Evolutionary conservation across 495 filamentous ascomycete genomes (phyloP), one percentile per base, ranked within the genome.

Genomic region (Clohesyomyces aquaticus): DNA sequence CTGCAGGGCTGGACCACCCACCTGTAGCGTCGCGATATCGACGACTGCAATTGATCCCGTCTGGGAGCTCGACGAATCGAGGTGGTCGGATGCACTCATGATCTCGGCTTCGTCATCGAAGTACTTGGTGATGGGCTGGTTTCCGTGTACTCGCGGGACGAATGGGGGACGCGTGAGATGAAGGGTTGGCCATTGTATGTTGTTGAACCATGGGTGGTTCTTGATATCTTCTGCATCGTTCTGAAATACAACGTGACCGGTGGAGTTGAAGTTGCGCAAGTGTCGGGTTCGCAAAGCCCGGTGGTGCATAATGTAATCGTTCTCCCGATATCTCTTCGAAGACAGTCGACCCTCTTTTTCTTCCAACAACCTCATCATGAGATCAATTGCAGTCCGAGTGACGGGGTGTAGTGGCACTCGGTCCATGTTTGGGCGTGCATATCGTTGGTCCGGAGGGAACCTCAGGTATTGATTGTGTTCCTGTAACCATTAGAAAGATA

Each of bases 31-130:
- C n/a, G 23, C 22, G 9, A 46, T 21, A 21, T 25, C 18, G 12
- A 42, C 2, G 22, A 10, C 28, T 27, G 16, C 46, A 1, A 45
- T 42, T n/a, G 51, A 3, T 10, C 11, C 56, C 16, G 49, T 60
- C 12, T n/a, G 55, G 45, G 66, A 63, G 42, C 68, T 71, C 46
- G 66, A 67, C 18, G 77, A 73, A 19, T 78, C 77, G 22, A 81
- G 80, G 42, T 67, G 63, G 53, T 70, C 64, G 11, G 45, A 57
- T 16, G 82, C 77, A 35, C 80, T 69, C 63, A 77, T 85, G 58
- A 89, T 82, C n/a, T 84, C 77, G 38, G 87, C 86, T 63, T 88
- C 87, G 53, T 93, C 88, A 53, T 95, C 89, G 64, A 96, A 96
- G 72, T 96, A 96, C 59, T 89, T 87, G 12, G 91, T 96, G 65